Evolutionary conservation across 2,329 filamentous ascomycete species (phyloP).

Genomic region (Colletotrichum sp.): DNA sequence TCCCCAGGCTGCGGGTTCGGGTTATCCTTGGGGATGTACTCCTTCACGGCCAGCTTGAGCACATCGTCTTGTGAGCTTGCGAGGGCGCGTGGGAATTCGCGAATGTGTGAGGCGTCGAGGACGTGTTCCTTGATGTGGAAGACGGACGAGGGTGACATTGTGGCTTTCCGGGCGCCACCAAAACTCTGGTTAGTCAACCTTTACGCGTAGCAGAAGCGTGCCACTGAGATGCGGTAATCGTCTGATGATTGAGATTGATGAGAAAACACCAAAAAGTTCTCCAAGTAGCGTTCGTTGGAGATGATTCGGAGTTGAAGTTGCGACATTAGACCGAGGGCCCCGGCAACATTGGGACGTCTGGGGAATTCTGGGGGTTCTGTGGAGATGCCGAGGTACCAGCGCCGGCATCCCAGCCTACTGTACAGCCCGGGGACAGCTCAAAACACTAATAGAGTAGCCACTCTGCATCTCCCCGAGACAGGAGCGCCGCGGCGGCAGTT

Average conservation of each 20-base stretch:
- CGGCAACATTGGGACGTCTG: not conserved
- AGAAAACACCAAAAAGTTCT: not conserved
- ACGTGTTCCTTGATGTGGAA: constrained; percentile 78
- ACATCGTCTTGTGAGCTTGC: constrained; percentile 75
- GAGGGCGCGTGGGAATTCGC: constrained; percentile 80
- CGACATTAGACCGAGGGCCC: not conserved
- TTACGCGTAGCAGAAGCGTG: not conserved
- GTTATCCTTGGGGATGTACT: constrained; percentile 82
- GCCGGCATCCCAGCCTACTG: not conserved
- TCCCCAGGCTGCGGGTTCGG: constrained; percentile 72
- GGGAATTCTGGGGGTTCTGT: not conserved
- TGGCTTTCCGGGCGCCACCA: not conserved
- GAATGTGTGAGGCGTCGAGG: constrained; percentile 76
- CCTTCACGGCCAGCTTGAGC: constrained; percentile 79
- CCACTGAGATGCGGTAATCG: not conserved
- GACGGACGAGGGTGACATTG: constrained; percentile 35
- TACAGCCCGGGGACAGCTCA: not conserved
- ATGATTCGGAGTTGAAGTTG: not conserved
- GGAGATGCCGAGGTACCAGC: constrained; percentile 19
- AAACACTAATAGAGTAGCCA: not conserved
- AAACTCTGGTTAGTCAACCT: not conserved
- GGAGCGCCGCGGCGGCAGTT: not conserved
- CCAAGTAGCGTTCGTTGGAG: not conserved
- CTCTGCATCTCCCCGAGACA: not conserved
- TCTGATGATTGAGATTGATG: not conserved